Base-by-base conservation (phyloP, 2,329 filamentous ascomycete genomes). In the Microcera coccophila region DNA sequence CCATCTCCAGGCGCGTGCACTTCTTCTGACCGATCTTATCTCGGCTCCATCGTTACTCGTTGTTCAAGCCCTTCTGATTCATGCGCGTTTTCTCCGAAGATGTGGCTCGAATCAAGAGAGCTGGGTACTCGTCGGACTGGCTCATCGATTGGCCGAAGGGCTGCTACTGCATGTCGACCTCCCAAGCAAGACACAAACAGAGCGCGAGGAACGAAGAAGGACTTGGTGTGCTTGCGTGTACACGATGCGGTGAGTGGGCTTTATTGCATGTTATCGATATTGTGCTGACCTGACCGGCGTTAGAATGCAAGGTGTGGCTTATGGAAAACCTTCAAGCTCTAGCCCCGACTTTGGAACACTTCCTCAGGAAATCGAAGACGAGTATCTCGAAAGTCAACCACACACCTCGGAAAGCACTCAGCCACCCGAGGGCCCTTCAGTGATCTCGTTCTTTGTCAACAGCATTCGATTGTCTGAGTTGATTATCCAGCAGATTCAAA, bases 161-260 rank as follows among this genome's bases (percentile, higher is more conserved):
- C 37, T 58, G 5, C 36, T 55, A 46, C 44, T 59, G 19, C 44
- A 59, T 17, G 8, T 55, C 5, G 56, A 55, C 17, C 16, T 58
- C 9, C 56, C 56, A 3, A 48, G 44, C 32, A 58, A 49, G 40
- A 36, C 50, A 0, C 36, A 55, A 29, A 42, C 51, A 4, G 56
- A 56, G 22, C 44, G 39, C 0, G 56, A 59, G 29, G 56, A 59
- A 39, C 38, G 51, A 3, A 45, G 49, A 20, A 58, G 56, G 45
- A 57, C 51, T 2, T 59, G 56, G 56, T 59, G 56, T 36, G 46
- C 54, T 36, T 59, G 52, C 20, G 48, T 48, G 8, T 31, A 57
- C 3, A 41, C 55, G 33, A 32, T 56, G 4, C 50, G 47, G 49
- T 52, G 34, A 38, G 49, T 33, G 16, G 11, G n/a, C 11, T 17